Percentiles rank a stretch among this genome's conserved stretches.
These are phyloP conservation scores for Arthromyces matolae DNA, from an alignment of 768 basidiomycete species.

Conservation along the genomic window DNA sequence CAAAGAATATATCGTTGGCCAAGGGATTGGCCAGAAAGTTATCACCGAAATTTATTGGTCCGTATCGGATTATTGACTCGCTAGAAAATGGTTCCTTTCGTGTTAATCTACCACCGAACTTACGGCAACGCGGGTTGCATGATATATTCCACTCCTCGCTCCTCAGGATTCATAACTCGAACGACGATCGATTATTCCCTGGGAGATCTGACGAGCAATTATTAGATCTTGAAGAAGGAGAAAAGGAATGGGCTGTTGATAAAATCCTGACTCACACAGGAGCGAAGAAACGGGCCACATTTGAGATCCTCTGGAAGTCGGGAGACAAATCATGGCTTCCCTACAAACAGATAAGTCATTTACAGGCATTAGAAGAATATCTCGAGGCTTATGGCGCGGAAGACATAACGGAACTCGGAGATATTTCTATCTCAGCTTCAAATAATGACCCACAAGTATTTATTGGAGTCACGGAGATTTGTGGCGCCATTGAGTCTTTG, in stretches of 20 bases:
- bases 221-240: not conserved
- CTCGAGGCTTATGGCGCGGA: not conserved
- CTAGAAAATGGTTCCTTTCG: not conserved
- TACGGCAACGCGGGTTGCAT: not conserved
- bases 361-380: not conserved
- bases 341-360: not conserved
- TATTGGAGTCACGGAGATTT: not conserved
- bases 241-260: not conserved
- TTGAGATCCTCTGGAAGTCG: not conserved
- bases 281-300: not conserved
- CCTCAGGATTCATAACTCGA: not conserved
- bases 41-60: not conserved
- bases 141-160: not conserved
- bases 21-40: not conserved
- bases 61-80: not conserved
- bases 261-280: not conserved
- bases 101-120: not conserved
- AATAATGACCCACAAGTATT: not conserved
- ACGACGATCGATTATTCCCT: not conserved
- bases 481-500: not conserved
- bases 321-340: not conserved
- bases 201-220: not conserved
- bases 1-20: not conserved
- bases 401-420: not conserved
- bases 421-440: not conserved